Evolutionary conservation across 495 filamentous ascomycete genomes (phyloP).

Genomic region (Astrocystis sublimbata): DNA sequence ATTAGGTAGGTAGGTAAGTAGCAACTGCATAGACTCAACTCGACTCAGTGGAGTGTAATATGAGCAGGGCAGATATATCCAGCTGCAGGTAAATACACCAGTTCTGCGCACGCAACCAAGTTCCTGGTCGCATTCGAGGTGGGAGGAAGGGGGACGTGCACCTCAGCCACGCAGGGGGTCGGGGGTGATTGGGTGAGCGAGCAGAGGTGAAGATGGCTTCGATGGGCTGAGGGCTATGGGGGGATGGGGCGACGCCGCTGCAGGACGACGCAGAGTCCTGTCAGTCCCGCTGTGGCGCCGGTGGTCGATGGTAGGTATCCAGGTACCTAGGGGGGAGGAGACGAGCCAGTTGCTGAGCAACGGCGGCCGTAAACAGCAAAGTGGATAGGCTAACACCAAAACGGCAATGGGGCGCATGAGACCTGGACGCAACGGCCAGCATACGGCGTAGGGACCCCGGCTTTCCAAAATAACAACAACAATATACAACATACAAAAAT

Average conservation of each 20-base stretch:
- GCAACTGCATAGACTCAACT: no score
- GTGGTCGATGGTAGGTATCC: no score
- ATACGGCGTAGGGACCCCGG: neutral
- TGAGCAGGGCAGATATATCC: neutral
- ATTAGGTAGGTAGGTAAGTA: neutral
- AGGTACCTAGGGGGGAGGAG: no score
- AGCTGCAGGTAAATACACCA: neutral
- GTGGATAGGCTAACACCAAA: constrained; percentile 13
- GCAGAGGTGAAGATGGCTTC: no score
- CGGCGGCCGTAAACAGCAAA: constrained; percentile 23
- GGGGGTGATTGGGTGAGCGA: no score
- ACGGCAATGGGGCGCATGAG: constrained; percentile 27
- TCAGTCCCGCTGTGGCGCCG: constrained; percentile 5
- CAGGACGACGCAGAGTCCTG: no score
- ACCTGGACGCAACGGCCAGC: constrained; percentile 12
- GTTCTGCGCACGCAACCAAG: no score
- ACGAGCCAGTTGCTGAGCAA: constrained; percentile 37
- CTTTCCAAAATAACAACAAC: constrained; percentile 37
- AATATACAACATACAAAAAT: constrained; percentile 37
- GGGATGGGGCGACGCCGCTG: neutral
- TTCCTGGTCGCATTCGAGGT: no score
- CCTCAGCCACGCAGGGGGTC: neutral
- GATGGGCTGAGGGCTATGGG: neutral
- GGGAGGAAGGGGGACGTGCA: neutral
- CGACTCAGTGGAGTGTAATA: neutral